Percentiles rank a stretch among this genome's conserved stretches.
phyloP scores from a whole-genome alignment of 345 rosid genomes.

The Rhodamnia argentea region DNA sequence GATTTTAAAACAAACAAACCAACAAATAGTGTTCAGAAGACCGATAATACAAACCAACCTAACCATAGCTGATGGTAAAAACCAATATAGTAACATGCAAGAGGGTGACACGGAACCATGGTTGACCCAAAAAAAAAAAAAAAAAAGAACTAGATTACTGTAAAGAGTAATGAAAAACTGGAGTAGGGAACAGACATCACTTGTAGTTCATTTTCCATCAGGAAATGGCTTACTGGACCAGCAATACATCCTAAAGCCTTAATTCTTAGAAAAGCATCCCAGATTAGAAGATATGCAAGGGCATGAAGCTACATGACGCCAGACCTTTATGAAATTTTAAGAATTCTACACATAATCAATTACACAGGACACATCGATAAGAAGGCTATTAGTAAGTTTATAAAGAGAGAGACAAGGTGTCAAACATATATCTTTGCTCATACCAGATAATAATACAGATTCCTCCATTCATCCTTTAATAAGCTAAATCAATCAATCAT shows the following conservation, averaged over 20 bases:
- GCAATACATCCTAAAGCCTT: background rate
- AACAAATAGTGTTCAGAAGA: slow-evolving; percentile 1
- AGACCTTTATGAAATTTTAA: background rate
- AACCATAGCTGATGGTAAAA: background rate
- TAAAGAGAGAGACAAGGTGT: background rate
- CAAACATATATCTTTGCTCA: background rate
- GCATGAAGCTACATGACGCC: background rate
- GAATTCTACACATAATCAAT: background rate
- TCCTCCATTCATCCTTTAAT: background rate
- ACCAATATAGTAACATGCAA: background rate
- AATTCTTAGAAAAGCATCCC: background rate
- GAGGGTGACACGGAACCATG: background rate
- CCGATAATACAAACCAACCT: background rate
- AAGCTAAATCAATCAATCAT: background rate
- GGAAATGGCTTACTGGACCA: background rate
- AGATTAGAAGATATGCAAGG: background rate
- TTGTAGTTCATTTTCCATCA: background rate
- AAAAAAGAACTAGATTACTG: background rate
- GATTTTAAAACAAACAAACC: slow-evolving; percentile 26
- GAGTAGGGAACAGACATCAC: background rate
- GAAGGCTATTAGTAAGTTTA: background rate
- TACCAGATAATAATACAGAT: background rate
- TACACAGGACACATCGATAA: background rate
- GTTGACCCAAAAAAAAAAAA: background rate
- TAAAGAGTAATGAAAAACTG: background rate